phyloP scores from a whole-genome alignment of 1,284 basidiomycete species.

The Pulveroboletus ridleyi region DNA sequence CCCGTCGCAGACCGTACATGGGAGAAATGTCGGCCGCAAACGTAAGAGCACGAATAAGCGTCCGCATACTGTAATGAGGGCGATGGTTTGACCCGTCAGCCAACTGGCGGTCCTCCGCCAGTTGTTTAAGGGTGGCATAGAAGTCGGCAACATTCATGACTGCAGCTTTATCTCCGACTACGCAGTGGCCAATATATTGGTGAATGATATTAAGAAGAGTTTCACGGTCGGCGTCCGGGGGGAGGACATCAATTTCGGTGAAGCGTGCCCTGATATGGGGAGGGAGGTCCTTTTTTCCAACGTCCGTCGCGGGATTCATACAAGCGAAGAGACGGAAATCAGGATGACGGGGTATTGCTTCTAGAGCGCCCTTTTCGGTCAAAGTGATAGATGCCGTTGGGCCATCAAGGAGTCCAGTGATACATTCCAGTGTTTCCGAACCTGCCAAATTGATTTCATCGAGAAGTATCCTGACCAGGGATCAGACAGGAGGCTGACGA shows the following conservation, averaged over 20 bases:
- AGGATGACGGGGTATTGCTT: constrained; percentile 90
- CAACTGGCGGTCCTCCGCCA: constrained; percentile 83
- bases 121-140: constrained; percentile 84
- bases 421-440: constrained; percentile 94
- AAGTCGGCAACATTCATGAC: constrained; percentile 95
- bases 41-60: constrained; percentile 89
- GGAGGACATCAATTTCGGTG: constrained; percentile 94
- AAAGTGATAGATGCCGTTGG: constrained; percentile 90
- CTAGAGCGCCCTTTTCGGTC: constrained; percentile 93
- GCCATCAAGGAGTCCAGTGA: constrained; percentile 88
- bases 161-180: constrained; percentile 87
- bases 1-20: constrained; percentile 83
- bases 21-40: constrained; percentile 89
- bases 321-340: constrained; percentile 98
- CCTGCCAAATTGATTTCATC: constrained; percentile 98
- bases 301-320: constrained; percentile 99
- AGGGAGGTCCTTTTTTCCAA: constrained; percentile 97
- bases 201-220: constrained; percentile 89
- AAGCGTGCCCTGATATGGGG: constrained; percentile 91
- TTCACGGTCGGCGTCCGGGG: constrained; percentile 93
- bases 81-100: constrained; percentile 95
- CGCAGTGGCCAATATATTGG: constrained; percentile 89
- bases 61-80: constrained; percentile 99
- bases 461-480: constrained; percentile 78
- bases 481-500: constrained; percentile 10